A percentile compares a stretch with the other conserved stretches of the same genome.
Conservation (phyloP, 177 flowering plant genomes). For the Vitis hybrid region DNA sequence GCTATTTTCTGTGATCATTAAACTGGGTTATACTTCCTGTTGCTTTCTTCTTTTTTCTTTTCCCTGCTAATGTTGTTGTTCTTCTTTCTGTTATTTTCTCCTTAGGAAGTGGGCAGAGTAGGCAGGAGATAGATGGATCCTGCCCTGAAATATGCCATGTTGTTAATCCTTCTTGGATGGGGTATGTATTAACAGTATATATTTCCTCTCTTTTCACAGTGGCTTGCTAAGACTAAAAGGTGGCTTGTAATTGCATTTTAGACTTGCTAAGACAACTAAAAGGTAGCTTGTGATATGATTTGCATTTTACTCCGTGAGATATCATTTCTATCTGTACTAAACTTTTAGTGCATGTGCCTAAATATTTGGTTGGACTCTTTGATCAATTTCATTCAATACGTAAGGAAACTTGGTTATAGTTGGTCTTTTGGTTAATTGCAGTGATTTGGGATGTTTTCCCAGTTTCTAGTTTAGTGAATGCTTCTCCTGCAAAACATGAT, state of each 20-base stretch:
- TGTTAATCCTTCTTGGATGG: slow-evolving; percentile 34
- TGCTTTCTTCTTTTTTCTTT: neutral
- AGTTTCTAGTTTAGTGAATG: slow-evolving; percentile 26
- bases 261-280: too few relatives aligned
- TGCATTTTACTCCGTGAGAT: too few relatives aligned
- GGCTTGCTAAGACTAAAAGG: neutral
- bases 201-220: neutral
- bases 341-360: too few relatives aligned
- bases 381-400: too few relatives aligned
- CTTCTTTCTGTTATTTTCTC: neutral
- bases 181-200: slow-evolving; percentile 23
- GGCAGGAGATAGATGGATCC: slow-evolving; percentile 34
- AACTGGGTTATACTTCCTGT: too few relatives aligned
- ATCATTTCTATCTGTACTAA: too few relatives aligned
- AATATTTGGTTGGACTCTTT: too few relatives aligned
- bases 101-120: slow-evolving; percentile 9
- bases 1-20: too few relatives aligned
- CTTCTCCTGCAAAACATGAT: slow-evolving; percentile 36
- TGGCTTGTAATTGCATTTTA: too few relatives aligned
- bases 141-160: slow-evolving; percentile 17
- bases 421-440: neutral
- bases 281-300: too few relatives aligned
- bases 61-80: neutral
- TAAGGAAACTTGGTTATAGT: neutral
- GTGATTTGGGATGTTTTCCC: slow-evolving; percentile 8